A percentile compares a stretch with the other conserved stretches of the same genome.
phyloP scores from a whole-genome alignment of 129 eudicot species.

The Arctium minus region DNA sequence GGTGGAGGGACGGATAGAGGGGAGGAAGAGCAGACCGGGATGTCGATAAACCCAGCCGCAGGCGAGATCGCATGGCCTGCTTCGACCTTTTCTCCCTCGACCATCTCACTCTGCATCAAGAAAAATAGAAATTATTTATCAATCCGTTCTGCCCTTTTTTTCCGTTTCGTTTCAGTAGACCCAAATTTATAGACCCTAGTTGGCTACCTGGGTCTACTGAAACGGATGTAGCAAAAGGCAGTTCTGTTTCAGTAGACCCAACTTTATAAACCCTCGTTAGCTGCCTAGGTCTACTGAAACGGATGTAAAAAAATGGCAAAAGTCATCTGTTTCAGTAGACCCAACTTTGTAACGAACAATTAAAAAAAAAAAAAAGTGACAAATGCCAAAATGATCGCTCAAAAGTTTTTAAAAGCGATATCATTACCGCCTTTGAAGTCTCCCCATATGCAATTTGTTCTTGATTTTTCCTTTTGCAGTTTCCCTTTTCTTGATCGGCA shows the following conservation, averaged over 20 bases:
- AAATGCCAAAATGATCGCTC: no score
- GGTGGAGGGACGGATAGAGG: constrained; percentile 11
- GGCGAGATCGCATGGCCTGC: neutral
- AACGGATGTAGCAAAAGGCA: no score
- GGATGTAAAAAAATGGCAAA: no score
- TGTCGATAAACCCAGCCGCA: neutral
- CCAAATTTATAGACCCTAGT: no score
- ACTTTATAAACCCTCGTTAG: no score
- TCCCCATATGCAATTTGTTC: neutral
- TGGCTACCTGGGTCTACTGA: no score
- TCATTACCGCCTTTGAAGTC: constrained; percentile 9
- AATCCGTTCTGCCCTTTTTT: no score
- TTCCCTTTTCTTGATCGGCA: constrained; percentile 4
- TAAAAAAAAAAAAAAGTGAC: neutral
- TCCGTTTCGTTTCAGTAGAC: no score
- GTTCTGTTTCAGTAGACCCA: no score
- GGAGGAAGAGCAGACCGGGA: constrained; percentile 16
- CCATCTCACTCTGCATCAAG: neutral
- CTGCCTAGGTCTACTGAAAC: no score
- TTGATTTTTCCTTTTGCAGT: neutral
- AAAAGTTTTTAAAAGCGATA: neutral
- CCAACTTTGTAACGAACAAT: no score
- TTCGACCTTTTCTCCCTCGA: neutral
- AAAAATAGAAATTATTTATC: neutral
- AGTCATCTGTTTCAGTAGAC: no score